Base-by-base conservation (phyloP, 352 stramenopile species). In the Globisporangium echinulatum region DNA sequence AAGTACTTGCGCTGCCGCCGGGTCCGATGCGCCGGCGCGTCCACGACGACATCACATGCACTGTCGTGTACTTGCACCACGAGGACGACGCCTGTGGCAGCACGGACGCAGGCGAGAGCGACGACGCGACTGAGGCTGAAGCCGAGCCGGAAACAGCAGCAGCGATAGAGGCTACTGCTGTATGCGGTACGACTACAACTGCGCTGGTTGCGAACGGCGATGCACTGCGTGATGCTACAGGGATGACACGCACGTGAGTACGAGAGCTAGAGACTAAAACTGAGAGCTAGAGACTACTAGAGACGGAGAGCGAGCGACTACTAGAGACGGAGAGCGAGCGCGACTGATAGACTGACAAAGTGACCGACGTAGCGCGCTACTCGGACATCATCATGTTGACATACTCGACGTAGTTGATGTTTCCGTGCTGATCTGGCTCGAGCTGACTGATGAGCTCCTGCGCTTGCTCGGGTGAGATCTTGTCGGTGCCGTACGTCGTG, bases 301-400 rank as follows among this genome's bases (percentile, higher is more conserved):
- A 19, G 0, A 11, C 38, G 6, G 36, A 38, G 7, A 42, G 38
- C 15, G 7, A 48, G 15, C 48, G 43, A 37, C 8, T 47, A 15
- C 7, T 38, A 2, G 38, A 19, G 19, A 55, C 47, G 19, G 6
- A 48, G 11, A 47, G 42, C 47, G 36, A 57, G 19, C 61, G 42
- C 38, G n/a, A 56, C 50, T 11, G 8, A 56, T 48, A 53, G 37
- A 44, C 1, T 25, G 19, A 43, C 33, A 8, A 8, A 7, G 37
- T 13, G 25, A 33, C 25, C 38, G 52, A 15, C 5, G 7, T 25
- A 5, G 0, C 37, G 37, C 11, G 66, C 65, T 82, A 90, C 70
- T 93, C 79, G 13, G 74, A 82, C 90, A 97, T 97, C 90, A 98
- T 98, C 82, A 97, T 98, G 64, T 97, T 97, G 9, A 98, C 85